A percentile compares a stretch with the other conserved stretches of the same genome.
Evolutionary conservation across 495 filamentous ascomycete genomes (phyloP).

Genomic region (Hypoxylon subgilvum): DNA sequence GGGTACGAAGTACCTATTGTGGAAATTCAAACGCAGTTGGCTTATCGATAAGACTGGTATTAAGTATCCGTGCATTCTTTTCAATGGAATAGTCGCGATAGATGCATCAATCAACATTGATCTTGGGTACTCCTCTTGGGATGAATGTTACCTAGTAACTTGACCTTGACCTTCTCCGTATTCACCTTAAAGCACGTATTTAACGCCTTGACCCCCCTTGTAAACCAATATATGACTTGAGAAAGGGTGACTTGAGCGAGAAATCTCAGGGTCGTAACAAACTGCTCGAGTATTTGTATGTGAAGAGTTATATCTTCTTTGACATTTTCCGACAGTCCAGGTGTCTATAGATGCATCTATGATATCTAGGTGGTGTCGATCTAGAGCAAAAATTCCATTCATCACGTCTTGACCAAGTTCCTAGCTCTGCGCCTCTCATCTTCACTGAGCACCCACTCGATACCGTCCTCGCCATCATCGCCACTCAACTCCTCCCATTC

Average conservation of each 20-base stretch:
- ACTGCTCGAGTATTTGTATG: too few relatives aligned
- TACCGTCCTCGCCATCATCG: conserved; percentile 50
- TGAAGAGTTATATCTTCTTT: too few relatives aligned
- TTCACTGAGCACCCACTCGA: conserved; percentile 60
- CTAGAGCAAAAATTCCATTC: neutral
- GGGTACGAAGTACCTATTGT: too few relatives aligned
- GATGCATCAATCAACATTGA: conserved; percentile 6
- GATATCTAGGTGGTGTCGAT: conserved; percentile 2
- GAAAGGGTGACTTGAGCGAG: too few relatives aligned
- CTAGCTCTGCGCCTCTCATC: conserved; percentile 62
- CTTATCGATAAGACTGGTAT: conserved; percentile 17
- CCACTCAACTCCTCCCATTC: conserved; percentile 80
- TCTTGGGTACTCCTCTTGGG: too few relatives aligned
- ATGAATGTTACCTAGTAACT: neutral
- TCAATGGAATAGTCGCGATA: conserved; percentile 18
- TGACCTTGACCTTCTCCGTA: too few relatives aligned
- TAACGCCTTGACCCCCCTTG: too few relatives aligned
- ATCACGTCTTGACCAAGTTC: conserved; percentile 50
- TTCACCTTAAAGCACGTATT: too few relatives aligned
- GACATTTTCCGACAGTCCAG: too few relatives aligned
- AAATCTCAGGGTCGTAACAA: too few relatives aligned
- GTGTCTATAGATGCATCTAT: too few relatives aligned
- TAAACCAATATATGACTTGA: too few relatives aligned
- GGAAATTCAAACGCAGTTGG: neutral
- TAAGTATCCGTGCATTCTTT: neutral